A percentile compares a stretch with the other conserved stretches of the same genome.
These are phyloP conservation scores for Dactylella cylindrospora DNA, from an alignment of 2,329 filamentous ascomycete genomes.

Conservation along the genomic window DNA sequence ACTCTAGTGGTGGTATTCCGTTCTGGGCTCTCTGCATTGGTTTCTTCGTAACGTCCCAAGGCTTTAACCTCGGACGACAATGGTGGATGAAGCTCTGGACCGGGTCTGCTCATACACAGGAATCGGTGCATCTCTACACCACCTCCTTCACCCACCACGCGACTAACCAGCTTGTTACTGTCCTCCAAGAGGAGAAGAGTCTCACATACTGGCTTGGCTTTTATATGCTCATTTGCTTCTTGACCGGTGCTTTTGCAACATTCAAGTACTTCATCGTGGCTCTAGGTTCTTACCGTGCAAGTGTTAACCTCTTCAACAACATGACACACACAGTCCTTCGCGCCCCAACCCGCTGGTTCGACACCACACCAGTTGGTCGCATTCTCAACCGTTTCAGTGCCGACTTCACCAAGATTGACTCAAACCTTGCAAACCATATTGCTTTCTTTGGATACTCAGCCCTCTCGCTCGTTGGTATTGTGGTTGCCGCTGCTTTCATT, in stretches of 20 bases:
- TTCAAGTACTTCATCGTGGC: conserved; percentile 66
- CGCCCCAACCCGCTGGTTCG: conserved; percentile 75
- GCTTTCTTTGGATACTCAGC: conserved; percentile 63
- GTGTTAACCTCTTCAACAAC: conserved; percentile 66
- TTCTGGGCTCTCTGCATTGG: conserved; percentile 45
- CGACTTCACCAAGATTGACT: conserved; percentile 75
- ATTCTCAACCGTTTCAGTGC: conserved; percentile 76
- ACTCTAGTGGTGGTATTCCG: conserved; percentile 61
- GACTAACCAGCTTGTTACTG: conserved; percentile 48
- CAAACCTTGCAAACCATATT: conserved; percentile 65
- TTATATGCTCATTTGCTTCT: conserved; percentile 64
- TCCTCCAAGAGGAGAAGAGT: conserved; percentile 51
- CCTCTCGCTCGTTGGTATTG: conserved; percentile 65
- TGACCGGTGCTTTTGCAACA: conserved; percentile 63
- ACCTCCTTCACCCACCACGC: conserved; percentile 52
- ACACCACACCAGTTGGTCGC: conserved; percentile 74
- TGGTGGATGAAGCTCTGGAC: conserved; percentile 49
- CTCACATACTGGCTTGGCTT: conserved; percentile 67
- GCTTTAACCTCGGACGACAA: conserved; percentile 43
- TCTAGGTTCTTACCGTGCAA: conserved; percentile 67
- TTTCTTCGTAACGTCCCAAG: conserved; percentile 42
- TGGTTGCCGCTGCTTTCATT: conserved; percentile 67
- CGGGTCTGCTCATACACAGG: conserved; percentile 18
- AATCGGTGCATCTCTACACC: conserved; percentile 19
- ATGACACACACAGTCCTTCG: conserved; percentile 69